Evolutionary conservation across 371 early-diverging fungal genomes (phyloP).

Genomic region (Nematocida ausubeli): DNA sequence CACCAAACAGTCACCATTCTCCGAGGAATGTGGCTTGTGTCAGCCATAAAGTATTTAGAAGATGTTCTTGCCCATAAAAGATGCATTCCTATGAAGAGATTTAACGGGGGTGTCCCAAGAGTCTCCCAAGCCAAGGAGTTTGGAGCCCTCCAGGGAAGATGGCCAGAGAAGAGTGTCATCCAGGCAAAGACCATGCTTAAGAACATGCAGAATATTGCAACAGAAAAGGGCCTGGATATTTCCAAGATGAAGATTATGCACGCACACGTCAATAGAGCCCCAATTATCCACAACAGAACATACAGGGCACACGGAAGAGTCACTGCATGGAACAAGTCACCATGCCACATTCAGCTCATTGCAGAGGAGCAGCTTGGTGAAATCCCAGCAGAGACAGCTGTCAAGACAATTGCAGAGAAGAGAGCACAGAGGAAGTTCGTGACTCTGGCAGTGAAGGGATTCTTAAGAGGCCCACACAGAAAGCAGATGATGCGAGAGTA

Average conservation of each 20-base stretch:
- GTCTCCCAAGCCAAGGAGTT: conserved; percentile 91
- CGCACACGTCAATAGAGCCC: conserved; percentile 94
- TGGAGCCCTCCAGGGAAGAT: conserved; percentile 74
- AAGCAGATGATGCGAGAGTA: conserved; percentile 15
- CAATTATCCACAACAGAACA: conserved; percentile 89
- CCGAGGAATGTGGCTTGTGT: conserved; percentile 80
- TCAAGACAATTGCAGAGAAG: conserved; percentile 29
- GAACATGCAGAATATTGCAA: conserved; percentile 92
- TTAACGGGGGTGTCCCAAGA: conserved; percentile 91
- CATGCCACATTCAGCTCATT: conserved; percentile 87
- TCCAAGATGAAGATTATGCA: conserved; percentile 76
- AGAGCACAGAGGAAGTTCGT: conserved; percentile 33
- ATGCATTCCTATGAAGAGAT: conserved; percentile 92
- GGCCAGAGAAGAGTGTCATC: conserved; percentile 94
- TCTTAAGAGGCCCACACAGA: conserved; percentile 18
- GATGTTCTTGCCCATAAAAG: conserved; percentile 92
- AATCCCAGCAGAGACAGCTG: conserved; percentile 48
- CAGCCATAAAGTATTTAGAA: conserved; percentile 86
- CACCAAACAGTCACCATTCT: conserved; percentile 90
- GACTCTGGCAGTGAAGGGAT: conserved; percentile 2
- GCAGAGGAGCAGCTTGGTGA: conserved; percentile 55
- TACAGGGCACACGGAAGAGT: conserved; percentile 98
- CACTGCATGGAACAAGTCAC: conserved; percentile 84
- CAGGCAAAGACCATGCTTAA: conserved; percentile 83
- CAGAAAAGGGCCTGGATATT: conserved; percentile 78